Evolutionary conservation across 202 grass and related monocot genomes (phyloP).

Genomic region (Zoysia matrella): DNA sequence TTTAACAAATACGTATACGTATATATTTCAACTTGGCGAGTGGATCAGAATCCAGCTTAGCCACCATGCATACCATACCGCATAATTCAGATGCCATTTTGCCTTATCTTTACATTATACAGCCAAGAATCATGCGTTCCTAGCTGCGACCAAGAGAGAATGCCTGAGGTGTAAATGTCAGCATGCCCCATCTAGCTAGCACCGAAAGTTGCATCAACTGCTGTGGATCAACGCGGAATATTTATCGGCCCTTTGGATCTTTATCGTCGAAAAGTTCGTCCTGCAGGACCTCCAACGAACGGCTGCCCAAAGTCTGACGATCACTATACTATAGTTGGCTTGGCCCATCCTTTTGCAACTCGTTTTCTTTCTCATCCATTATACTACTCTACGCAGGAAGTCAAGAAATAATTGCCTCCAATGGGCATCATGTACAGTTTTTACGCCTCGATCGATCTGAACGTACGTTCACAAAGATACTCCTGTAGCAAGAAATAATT

Average conservation of each 20-base stretch:
- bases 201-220: conserved; percentile 41
- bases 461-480: too few relatives aligned
- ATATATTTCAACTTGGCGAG: conserved; percentile 32
- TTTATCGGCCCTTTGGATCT: conserved; percentile 20
- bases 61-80: not conserved
- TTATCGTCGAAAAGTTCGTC: conserved; percentile 35
- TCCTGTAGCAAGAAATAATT: too few relatives aligned
- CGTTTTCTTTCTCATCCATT: not conserved
- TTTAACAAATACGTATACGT: not conserved
- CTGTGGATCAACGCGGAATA: conserved; percentile 26
- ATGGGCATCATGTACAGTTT: conserved; percentile 5
- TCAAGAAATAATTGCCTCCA: conserved; percentile 17
- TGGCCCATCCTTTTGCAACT: too few relatives aligned
- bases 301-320: conserved; percentile 16
- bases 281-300: conserved; percentile 5
- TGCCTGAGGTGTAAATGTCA: conserved; percentile 9
- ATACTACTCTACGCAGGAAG: conserved; percentile 13
- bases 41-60: conserved; percentile 27
- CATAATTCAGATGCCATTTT: conserved; percentile 31
- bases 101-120: conserved; percentile 26
- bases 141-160: not conserved
- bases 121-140: not conserved
- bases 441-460: not conserved
- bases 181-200: conserved; percentile 3
- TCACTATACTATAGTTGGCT: not conserved